A percentile compares a stretch with the other conserved stretches of the same genome.
Conservation (phyloP, 176 grass and related monocot species). For the Eleusine coracana region DNA sequence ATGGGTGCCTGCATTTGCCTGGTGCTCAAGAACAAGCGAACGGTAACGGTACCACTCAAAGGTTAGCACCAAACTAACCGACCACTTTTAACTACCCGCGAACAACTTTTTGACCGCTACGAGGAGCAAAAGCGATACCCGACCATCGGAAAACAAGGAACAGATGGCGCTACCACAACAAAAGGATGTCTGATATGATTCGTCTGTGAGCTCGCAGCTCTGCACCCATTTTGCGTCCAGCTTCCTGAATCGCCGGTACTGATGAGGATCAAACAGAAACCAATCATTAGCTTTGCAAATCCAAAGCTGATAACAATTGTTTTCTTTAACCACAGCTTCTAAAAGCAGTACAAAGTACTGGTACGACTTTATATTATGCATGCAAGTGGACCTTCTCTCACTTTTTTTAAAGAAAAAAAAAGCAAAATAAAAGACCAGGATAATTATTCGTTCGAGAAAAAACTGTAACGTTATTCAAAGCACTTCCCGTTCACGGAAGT, state of each 20-base stretch:
- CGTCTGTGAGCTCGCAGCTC: too few species aligned
- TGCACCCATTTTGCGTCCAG: too few species aligned
- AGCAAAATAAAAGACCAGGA: not conserved
- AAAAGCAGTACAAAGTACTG: not conserved
- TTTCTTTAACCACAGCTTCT: too few species aligned
- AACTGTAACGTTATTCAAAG: not conserved
- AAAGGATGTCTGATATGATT: too few species aligned
- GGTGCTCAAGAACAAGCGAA: not conserved
- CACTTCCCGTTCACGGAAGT: constrained; percentile 30
- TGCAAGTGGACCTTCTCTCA: not conserved
- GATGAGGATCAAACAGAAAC: not conserved
- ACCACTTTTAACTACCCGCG: not conserved
- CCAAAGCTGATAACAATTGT: not conserved
- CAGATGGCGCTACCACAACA: too few species aligned
- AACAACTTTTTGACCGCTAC: not conserved
- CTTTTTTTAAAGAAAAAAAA: not conserved
- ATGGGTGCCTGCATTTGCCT: not conserved
- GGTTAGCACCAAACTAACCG: not conserved
- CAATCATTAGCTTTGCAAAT: not conserved
- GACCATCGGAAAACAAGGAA: constrained; percentile 21
- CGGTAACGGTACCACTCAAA: not conserved
- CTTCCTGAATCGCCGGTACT: too few species aligned
- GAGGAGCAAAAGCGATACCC: not conserved
- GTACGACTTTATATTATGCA: not conserved
- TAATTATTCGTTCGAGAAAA: not conserved